Evolutionary conservation across 2,329 filamentous ascomycete species (phyloP).

Genomic region (Lasiodiplodia sp.): DNA sequence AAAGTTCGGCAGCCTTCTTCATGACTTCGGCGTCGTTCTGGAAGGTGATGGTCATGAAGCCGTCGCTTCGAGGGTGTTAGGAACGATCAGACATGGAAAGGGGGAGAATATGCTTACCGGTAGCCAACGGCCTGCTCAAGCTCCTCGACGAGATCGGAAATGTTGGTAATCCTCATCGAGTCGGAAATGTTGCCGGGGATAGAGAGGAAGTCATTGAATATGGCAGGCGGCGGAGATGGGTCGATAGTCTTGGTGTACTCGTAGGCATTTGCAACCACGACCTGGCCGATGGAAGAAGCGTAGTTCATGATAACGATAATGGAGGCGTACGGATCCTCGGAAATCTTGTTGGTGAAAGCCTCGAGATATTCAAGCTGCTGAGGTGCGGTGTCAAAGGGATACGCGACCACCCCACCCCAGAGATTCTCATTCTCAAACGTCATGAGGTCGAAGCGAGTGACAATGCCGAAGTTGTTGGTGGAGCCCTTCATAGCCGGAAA

Average conservation of each 20-base stretch:
- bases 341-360: constrained; percentile 35
- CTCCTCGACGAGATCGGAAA: constrained; percentile 38
- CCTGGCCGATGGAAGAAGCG: constrained; percentile 34
- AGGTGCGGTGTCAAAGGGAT: constrained; percentile 35
- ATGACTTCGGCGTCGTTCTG: constrained; percentile 47
- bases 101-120: constrained; percentile 30
- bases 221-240: constrained; percentile 34
- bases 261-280: constrained; percentile 37
- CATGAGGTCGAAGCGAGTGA: constrained; percentile 43
- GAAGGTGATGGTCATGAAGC: constrained; percentile 38
- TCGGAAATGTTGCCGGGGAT: constrained; percentile 39
- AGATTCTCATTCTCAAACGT: constrained; percentile 31
- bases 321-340: constrained; percentile 36
- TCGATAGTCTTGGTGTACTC: constrained; percentile 34
- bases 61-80: constrained; percentile 32
- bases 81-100: constrained; percentile 3
- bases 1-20: constrained; percentile 48
- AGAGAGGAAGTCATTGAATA: constrained; percentile 37
- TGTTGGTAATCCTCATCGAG: constrained; percentile 37
- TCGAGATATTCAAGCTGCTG: constrained; percentile 34
- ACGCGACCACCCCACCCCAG: constrained; percentile 49
- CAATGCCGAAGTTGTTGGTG: constrained; percentile 47
- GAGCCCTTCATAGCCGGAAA: constrained; percentile 49
- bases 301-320: constrained; percentile 36
- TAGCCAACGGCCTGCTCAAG: constrained; percentile 29